These are phyloP conservation scores for Phytophthora lateralis DNA, from an alignment of 352 stramenopile genomes.

Conservation along the genomic window DNA sequence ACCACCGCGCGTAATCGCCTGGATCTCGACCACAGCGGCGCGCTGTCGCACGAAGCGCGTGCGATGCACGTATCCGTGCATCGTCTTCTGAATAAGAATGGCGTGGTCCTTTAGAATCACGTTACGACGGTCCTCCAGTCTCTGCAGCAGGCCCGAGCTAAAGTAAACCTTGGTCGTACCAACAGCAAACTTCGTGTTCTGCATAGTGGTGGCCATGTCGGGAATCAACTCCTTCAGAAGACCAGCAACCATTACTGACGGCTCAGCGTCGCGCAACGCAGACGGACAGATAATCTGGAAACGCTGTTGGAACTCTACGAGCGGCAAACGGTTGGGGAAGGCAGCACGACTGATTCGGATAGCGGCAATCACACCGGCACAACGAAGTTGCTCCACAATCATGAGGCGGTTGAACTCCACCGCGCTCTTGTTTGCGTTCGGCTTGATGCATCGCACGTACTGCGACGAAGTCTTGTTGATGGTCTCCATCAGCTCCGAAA, in stretches of 20 bases:
- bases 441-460: constrained; percentile 93
- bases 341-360: constrained; percentile 89
- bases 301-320: constrained; percentile 82
- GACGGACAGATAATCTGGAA: constrained; percentile 89
- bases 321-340: constrained; percentile 92
- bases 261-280: constrained; percentile 53
- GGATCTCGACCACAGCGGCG: constrained; percentile 52
- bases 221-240: constrained; percentile 74
- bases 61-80: constrained; percentile 64
- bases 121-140: constrained; percentile 88
- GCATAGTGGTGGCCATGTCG: constrained; percentile 61
- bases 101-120: constrained; percentile 75
- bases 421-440: constrained; percentile 88
- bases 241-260: constrained; percentile 75
- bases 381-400: constrained; percentile 91
- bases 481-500: constrained; percentile 86
- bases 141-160: constrained; percentile 90
- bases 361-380: constrained; percentile 89
- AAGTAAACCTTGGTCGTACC: constrained; percentile 87
- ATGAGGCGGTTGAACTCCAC: constrained; percentile 84
- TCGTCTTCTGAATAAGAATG: constrained; percentile 78
- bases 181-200: constrained; percentile 83
- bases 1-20: constrained; percentile 50
- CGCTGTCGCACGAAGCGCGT: constrained; percentile 59
- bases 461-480: constrained; percentile 89